phyloP scores from a whole-genome alignment of 2,329 filamentous ascomycete genomes.

The Colletotrichum higginsianum region DNA sequence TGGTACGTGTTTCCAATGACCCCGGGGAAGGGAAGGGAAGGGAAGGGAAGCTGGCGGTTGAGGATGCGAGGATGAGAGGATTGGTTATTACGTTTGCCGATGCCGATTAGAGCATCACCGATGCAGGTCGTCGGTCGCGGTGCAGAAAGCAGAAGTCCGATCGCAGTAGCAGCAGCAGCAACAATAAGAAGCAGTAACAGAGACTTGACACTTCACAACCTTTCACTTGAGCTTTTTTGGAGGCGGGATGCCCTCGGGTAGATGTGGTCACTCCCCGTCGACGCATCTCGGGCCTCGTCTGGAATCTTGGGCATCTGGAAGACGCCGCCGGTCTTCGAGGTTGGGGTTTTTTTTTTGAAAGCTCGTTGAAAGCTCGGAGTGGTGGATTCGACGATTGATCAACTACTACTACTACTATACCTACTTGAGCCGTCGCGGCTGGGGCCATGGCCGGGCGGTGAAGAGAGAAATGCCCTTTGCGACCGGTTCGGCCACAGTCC shows the following conservation, averaged over 20 bases:
- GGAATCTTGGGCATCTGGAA: constrained; percentile 25
- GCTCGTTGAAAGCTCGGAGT: constrained; percentile 38
- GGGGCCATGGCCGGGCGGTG: constrained; percentile 22
- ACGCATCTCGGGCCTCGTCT: constrained; percentile 27
- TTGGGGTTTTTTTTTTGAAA: constrained; percentile 3
- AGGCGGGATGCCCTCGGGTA: constrained; percentile 3
- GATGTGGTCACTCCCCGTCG: constrained; percentile 16
- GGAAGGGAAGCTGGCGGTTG: background rate
- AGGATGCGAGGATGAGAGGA: no score
- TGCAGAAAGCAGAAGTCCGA: background rate
- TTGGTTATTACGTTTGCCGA: background rate
- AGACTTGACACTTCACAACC: no score
- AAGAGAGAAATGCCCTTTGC: constrained; percentile 16
- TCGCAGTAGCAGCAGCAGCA: no score
- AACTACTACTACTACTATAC: background rate
- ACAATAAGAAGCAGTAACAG: no score
- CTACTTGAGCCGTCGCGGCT: background rate
- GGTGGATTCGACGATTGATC: constrained; percentile 27
- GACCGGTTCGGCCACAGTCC: constrained; percentile 31
- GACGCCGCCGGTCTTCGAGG: constrained; percentile 2
- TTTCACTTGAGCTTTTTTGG: background rate
- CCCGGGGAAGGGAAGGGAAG: background rate
- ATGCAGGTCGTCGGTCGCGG: background rate
- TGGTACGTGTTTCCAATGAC: background rate
- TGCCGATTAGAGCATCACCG: constrained; percentile 9